Conservation (phyloP, 1,139 yeast species). For the Saccharomyces hybrid region DNA sequence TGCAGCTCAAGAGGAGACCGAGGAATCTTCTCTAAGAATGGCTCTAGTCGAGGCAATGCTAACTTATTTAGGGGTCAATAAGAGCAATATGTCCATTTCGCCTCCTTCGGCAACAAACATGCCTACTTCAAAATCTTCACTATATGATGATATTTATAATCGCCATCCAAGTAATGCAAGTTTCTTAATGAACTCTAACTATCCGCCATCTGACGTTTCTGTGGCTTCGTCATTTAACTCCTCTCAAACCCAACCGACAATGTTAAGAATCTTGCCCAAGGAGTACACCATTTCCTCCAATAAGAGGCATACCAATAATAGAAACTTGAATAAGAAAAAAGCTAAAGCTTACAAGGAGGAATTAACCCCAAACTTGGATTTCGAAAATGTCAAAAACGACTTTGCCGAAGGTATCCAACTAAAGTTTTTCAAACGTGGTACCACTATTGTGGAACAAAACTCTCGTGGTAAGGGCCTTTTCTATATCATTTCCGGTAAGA, state of each 20-base stretch:
- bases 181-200: background rate
- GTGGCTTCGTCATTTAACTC: constrained; percentile 16
- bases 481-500: constrained; percentile 68
- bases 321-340: constrained; percentile 8
- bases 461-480: constrained; percentile 65
- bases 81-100: constrained; percentile 32
- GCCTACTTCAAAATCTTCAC: background rate
- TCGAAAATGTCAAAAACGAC: constrained; percentile 51
- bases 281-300: constrained; percentile 20
- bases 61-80: constrained; percentile 60
- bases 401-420: constrained; percentile 60
- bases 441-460: constrained; percentile 55
- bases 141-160: background rate
- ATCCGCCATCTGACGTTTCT: constrained; percentile 8
- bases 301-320: constrained; percentile 7
- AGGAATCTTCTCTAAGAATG: constrained; percentile 58
- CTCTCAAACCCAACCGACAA: constrained; percentile 16
- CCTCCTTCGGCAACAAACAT: constrained; percentile 1
- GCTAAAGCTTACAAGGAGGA: constrained; percentile 20
- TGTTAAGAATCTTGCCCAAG: constrained; percentile 25
- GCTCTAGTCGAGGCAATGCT: constrained; percentile 75
- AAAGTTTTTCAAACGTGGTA: constrained; percentile 46
- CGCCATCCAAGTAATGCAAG: background rate
- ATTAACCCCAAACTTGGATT: constrained; percentile 31
- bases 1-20: constrained; percentile 57